Evolutionary conservation across 331 rosid species (phyloP).

Genomic region (Rhamnella rubrinervis): DNA sequence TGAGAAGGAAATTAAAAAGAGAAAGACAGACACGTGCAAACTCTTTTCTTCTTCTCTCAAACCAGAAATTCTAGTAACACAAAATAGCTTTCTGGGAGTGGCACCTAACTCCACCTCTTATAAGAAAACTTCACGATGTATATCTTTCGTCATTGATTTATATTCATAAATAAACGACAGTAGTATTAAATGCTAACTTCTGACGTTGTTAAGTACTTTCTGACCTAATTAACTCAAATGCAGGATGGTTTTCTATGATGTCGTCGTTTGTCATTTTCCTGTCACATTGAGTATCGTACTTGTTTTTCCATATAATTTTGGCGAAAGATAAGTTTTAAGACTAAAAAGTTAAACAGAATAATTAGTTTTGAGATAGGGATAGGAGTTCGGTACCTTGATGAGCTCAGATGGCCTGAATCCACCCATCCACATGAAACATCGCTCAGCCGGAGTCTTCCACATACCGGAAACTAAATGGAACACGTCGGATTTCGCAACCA

Average conservation of each 20-base stretch:
- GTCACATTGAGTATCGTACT: conserved; percentile 5
- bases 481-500: conserved; percentile 70
- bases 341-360: not conserved
- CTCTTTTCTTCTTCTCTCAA: conserved; percentile 19
- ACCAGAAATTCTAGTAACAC: conserved; percentile 29
- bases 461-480: conserved; percentile 84
- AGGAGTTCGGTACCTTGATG: conserved; percentile 65
- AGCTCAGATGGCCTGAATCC: conserved; percentile 86
- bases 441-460: conserved; percentile 95
- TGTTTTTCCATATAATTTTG: not conserved
- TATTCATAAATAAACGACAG: not conserved
- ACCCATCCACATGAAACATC: conserved; percentile 97
- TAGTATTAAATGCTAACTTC: no score
- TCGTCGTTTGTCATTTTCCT: conserved; percentile 11
- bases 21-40: conserved; percentile 32
- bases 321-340: not conserved
- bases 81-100: conserved; percentile 32
- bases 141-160: conserved; percentile 47
- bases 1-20: conserved; percentile 19
- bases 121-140: conserved; percentile 30
- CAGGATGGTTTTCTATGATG: not conserved
- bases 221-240: conserved; percentile 9
- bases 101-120: conserved; percentile 47
- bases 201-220: not conserved
- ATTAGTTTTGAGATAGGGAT: not conserved